A percentile compares a stretch with the other conserved stretches of the same genome.
These are phyloP conservation scores for Neurospora discreta DNA, from an alignment of 495 filamentous ascomycete species.

Conservation along the genomic window DNA sequence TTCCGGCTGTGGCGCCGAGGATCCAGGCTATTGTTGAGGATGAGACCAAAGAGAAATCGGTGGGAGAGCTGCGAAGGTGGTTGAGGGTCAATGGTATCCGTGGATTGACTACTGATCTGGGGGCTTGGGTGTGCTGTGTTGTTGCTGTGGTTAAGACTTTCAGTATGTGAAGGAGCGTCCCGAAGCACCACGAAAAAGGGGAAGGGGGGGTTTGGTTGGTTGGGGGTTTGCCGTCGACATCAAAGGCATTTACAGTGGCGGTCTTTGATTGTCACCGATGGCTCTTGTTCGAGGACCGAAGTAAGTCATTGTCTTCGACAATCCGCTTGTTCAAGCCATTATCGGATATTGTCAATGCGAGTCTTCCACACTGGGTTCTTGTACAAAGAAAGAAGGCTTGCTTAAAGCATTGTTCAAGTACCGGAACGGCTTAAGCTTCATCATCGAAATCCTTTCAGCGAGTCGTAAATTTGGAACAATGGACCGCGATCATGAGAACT, in stretches of 20 bases:
- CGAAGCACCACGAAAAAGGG: background rate
- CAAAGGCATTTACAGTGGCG: background rate
- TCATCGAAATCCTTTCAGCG: background rate
- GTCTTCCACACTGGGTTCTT: background rate
- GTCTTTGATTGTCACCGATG: background rate
- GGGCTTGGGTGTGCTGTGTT: conserved; percentile 4
- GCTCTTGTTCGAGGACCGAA: background rate
- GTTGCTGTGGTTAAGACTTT: background rate
- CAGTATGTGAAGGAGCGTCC: background rate
- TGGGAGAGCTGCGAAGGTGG: conserved; percentile 1
- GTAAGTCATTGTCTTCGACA: background rate
- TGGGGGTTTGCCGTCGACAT: background rate
- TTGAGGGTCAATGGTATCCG: conserved; percentile 3
- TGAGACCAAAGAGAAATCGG: background rate
- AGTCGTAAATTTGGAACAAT: background rate
- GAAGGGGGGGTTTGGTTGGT: too few relatives aligned
- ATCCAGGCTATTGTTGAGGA: background rate
- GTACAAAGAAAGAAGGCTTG: background rate
- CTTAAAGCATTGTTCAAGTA: background rate
- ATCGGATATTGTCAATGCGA: background rate
- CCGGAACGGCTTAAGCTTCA: background rate
- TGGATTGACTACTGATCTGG: background rate
- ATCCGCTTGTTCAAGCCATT: background rate
- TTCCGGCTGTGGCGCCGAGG: background rate
- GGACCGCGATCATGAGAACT: background rate